Base-by-base conservation (phyloP, 345 rosid genomes). In the Populus deltoides region DNA sequence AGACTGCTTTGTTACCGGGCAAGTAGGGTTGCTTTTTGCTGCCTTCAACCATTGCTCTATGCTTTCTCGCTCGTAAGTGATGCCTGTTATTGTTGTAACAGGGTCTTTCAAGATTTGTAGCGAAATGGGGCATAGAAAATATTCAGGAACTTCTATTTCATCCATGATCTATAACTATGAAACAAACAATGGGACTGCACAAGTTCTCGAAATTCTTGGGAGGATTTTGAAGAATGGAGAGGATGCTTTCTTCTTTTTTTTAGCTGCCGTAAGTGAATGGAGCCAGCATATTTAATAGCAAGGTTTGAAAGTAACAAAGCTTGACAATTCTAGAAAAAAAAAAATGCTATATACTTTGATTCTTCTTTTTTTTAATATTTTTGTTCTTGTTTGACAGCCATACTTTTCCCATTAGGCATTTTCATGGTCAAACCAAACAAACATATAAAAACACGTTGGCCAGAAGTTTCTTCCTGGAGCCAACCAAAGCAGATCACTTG, bases 91-190 rank as follows among this genome's bases (percentile, higher is more conserved):
- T 24, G 90, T 81, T 6, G 90, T 90, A n/a, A 90, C 93, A 5
- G 93, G 92, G 71, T 89, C 92, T 71, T 72, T 85, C 88, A 90
- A 86, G 85, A 89, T 83, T 33, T 90, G 88, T 0, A 90, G 85
- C 5, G 94, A 90, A 33, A 90, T 89, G 36, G 90, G 94, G 51
- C 94, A 90, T 25, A 87, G 16, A 76, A 87, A 90, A 80, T 78
- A 90, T 35, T 43, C 78, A 17, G 94, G 94, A 35, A 90, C 71
- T 27, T 90, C 91, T 4, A 82, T 59, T 3, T 85, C 86, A n/a
- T 70, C 86, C 90, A 85, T 86, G 24, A 53, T 55, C 38, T 9
- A 45, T 35, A 47, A 27, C 25, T 25, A 10, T 1, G 24, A 70
- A 13, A 22, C 7, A 9, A 43, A 18, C 25, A 39, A 22, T 5